These are phyloP conservation scores for Venturia effusa DNA, from an alignment of 2,329 filamentous ascomycete genomes.

Conservation along the genomic window DNA sequence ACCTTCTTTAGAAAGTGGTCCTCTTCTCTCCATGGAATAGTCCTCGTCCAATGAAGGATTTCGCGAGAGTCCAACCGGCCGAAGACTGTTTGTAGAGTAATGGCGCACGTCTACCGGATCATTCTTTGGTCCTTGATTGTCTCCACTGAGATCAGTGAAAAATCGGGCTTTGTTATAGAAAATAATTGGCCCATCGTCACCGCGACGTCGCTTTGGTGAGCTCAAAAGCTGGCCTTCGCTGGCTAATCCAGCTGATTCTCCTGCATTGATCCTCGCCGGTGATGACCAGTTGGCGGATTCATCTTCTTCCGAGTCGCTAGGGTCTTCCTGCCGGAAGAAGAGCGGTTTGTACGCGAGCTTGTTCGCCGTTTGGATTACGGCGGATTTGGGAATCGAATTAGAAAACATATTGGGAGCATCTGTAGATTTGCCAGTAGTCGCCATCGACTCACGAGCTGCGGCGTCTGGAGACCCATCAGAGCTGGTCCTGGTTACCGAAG, in stretches of 20 bases:
- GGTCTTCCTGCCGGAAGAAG: constrained; percentile 35
- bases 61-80: not conserved
- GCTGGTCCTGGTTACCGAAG: constrained; percentile 52
- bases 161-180: constrained; percentile 75
- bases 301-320: constrained; percentile 27
- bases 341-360: constrained; percentile 36
- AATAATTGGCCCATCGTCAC: constrained; percentile 63
- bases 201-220: constrained; percentile 37
- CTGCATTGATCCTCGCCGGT: not conserved
- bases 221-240: constrained; percentile 33
- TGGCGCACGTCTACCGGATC: not conserved
- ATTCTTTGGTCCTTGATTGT: constrained; percentile 27
- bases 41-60: not conserved
- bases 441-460: not conserved
- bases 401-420: not conserved
- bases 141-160: constrained; percentile 68
- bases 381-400: not conserved
- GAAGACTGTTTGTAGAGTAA: not conserved
- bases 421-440: not conserved
- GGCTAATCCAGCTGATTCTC: not conserved
- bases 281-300: constrained; percentile 21
- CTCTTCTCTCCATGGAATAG: not conserved
- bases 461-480: constrained; percentile 42
- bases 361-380: constrained; percentile 10
- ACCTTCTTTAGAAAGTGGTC: constrained; percentile 6